Evolutionary conservation across 2,329 filamentous ascomycete species (phyloP).

Genomic region (Aspergillus vadensis): DNA sequence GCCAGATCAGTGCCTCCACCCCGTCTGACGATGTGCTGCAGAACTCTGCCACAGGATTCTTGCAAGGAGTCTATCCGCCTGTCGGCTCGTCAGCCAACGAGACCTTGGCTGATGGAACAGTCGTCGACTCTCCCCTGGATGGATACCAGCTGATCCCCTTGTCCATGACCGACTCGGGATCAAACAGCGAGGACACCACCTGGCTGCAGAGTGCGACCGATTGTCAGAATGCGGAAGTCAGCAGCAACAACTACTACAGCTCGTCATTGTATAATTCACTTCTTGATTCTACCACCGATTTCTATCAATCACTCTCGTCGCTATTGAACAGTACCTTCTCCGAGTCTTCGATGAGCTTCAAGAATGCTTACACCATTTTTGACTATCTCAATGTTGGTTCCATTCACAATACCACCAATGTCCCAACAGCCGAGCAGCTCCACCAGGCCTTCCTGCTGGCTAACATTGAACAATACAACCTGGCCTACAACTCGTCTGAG

Average conservation of each 20-base stretch:
- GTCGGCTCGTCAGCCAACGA: slow-evolving; percentile 59
- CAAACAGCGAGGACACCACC: slow-evolving; percentile 59
- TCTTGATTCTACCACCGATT: slow-evolving; percentile 52
- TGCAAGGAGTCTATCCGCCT: slow-evolving; percentile 86
- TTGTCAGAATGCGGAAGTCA: slow-evolving; percentile 58
- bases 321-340: slow-evolving; percentile 57
- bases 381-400: slow-evolving; percentile 64
- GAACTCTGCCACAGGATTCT: slow-evolving; percentile 75
- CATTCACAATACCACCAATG: slow-evolving; percentile 63
- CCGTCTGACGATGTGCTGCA: slow-evolving; percentile 77
- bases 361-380: slow-evolving; percentile 68
- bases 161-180: slow-evolving; percentile 59
- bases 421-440: slow-evolving; percentile 61
- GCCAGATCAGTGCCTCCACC: slow-evolving; percentile 71
- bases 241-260: slow-evolving; percentile 61
- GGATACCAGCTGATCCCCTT: slow-evolving; percentile 87
- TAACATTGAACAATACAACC: slow-evolving; percentile 76
- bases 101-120: slow-evolving; percentile 70
- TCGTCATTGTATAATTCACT: slow-evolving; percentile 53
- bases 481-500: slow-evolving; percentile 71
- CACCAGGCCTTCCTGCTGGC: slow-evolving; percentile 71
- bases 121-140: slow-evolving; percentile 66
- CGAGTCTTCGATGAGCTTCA: slow-evolving; percentile 54
- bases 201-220: slow-evolving; percentile 62
- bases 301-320: slow-evolving; percentile 56